phyloP scores from a whole-genome alignment of 78 protist species.

The Isochrysis galbana region DNA sequence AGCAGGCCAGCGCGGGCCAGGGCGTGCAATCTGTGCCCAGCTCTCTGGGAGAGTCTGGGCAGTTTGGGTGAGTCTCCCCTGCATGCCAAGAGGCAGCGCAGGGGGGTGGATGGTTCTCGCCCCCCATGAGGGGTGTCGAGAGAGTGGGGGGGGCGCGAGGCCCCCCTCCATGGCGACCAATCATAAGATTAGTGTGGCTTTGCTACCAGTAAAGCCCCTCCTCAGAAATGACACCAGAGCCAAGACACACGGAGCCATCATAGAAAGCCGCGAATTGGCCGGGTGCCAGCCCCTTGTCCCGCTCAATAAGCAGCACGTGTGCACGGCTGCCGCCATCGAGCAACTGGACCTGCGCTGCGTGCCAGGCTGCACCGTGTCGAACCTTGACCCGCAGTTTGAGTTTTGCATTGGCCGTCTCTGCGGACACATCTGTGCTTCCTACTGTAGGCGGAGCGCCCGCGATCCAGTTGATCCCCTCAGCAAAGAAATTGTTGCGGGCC shows the following conservation, averaged over 20 bases:
- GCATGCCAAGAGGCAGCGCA: too few relatives aligned
- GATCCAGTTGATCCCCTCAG: constrained; percentile 2
- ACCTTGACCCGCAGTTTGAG: neutral
- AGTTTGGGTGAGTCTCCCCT: too few relatives aligned
- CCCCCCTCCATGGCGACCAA: too few relatives aligned
- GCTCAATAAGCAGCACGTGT: neutral
- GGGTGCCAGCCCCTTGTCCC: constrained; percentile 48
- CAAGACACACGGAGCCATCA: constrained; percentile 29
- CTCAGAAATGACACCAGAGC: constrained; percentile 35
- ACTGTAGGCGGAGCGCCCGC: neutral
- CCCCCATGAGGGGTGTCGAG: too few relatives aligned
- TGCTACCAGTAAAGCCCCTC: neutral
- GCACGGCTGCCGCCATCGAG: neutral
- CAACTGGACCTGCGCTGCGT: neutral
- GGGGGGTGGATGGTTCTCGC: too few relatives aligned
- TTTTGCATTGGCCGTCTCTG: neutral
- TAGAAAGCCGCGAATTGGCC: constrained; percentile 51
- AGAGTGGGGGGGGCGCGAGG: too few relatives aligned
- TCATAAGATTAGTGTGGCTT: too few relatives aligned
- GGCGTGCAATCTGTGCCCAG: too few relatives aligned
- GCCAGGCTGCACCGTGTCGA: constrained; percentile 28
- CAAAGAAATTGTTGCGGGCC: neutral
- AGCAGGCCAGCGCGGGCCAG: too few relatives aligned
- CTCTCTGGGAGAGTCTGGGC: too few relatives aligned
- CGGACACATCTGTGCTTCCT: neutral